Evolutionary conservation across 306 rosid species (phyloP), one percentile per base, ranked within the genome.

Genomic region (Rosa chinensis): DNA sequence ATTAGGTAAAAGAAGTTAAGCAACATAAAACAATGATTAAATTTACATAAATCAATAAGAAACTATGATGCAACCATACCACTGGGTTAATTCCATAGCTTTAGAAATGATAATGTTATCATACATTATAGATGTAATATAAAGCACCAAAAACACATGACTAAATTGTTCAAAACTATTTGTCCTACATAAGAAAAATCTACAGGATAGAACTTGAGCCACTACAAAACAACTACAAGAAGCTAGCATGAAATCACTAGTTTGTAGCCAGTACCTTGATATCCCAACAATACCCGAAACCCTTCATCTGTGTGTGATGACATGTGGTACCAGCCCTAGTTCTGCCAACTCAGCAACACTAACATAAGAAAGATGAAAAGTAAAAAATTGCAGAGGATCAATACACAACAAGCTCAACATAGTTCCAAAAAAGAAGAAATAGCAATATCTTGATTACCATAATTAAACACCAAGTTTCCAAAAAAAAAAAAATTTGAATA

Each of bases 1-100:
- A 84, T 78, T 40, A 50, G 70, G 45, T 43, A 75, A 79, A 66
- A 32, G 53, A 83, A 53, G 73, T 3, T 28, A 55, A 87, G 55
- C 42, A 73, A 53, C 75, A 35, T 43, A 56, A 47, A 70, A 25
- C 32, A 62, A 56, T 64, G 45, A 32, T 18, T 50, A 62, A 20
- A 28, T 32, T 73, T 37, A 25, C 39, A 20, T 7, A 71, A 61
- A 80, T 58, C 49, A 68, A 55, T 13, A 74, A 70, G 47, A 59
- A 39, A 52, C 49, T 62, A 75, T 59, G 28, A 82, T 62, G 52
- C 47, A 80, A 76, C 75, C 52, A 53, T 49, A 70, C 58, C 77
- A 55, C 61, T 74, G 56, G 59, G 12, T 50, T 5, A 49, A 17
- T 11, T 70, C 48, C 4, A 62, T 23, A 43, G 7, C 13, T 25